Evolutionary conservation across 495 filamentous ascomycete genomes (phyloP), one percentile per base, ranked within the genome.

Genomic region (Hypoxylon fragiforme): DNA sequence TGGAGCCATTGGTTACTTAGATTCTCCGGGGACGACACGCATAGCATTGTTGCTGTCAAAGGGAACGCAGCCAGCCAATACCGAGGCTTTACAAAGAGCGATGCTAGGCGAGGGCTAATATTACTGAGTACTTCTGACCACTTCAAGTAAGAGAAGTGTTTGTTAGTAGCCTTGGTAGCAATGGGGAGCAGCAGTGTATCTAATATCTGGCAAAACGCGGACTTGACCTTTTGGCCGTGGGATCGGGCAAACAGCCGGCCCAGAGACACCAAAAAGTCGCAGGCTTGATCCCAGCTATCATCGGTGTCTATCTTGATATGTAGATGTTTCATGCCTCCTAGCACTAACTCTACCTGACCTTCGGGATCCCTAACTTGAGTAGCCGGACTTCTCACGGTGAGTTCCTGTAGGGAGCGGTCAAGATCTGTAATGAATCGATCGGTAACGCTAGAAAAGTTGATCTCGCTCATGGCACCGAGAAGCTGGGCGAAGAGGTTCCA

Each of bases 401-500:
- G 76, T 3, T 90, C 85, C 58, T 85, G 85, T 46, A 96, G 84
- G 7, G 83, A 85, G 15, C 78, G 79, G 43, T 89, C 86, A 3
- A 99, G 80, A 66, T 97, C 92, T 15, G 69, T 69, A 46, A 95
- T 71, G 66, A 95, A 99, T 16, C 89, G 83, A 45, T 85, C 81
- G 18, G 88, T 81, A 21, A 99, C 92, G 53, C 83, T 89, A 20
- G 82, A 73, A 69, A 99, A 96, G 64, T 92, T 90, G 57, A 90
- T 82, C 44, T 86, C 88, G 70, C 94, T 95, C 91, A 99, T 96
- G 18, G 89, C 91, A 11, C 94, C 94, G 8, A 99, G 77, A 13
- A 97, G 73, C 63, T 95, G 90, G 18, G 87, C 85, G 62, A 95
- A 96, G 9, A 97, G 85, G 46, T 87, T 86, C 94, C 94, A 97